A percentile compares a stretch with the other conserved stretches of the same genome.
phyloP scores from a whole-genome alignment of 345 rosid genomes.

The Euphorbia lathyris region DNA sequence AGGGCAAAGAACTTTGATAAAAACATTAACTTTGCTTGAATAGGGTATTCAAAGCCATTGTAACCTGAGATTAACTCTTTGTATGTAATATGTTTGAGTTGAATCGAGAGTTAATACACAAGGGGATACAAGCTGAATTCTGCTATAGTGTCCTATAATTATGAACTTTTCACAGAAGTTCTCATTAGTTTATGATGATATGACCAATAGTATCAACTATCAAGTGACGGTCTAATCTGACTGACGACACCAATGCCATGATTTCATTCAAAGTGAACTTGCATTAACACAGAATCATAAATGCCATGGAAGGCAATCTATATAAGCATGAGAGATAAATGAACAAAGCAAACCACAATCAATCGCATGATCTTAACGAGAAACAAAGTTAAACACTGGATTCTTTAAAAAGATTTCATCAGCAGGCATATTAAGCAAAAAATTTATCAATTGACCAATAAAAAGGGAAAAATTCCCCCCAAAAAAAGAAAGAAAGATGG shows the following conservation, averaged over 20 bases:
- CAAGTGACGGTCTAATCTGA: background rate
- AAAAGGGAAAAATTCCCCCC: background rate
- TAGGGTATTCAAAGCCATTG: constrained; percentile 8
- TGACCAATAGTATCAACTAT: background rate
- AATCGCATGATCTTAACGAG: constrained; percentile 12
- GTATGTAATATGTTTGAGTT: constrained; percentile 81
- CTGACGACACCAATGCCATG: background rate
- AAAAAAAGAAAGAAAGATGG: background rate
- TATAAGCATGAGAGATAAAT: too few relatives aligned
- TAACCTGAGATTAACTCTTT: constrained; percentile 71
- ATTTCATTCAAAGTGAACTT: background rate
- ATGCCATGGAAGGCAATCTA: background rate
- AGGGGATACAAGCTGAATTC: constrained; percentile 65
- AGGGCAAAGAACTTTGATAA: constrained; percentile 1
- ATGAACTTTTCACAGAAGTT: background rate
- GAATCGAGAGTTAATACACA: constrained; percentile 79
- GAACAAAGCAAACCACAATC: too few relatives aligned
- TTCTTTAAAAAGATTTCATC: background rate
- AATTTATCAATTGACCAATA: background rate
- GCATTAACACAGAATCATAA: background rate
- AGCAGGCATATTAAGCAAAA: background rate
- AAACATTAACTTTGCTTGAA: background rate
- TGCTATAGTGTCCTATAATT: constrained; percentile 56
- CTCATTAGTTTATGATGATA: background rate
- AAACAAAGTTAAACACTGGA: background rate